Base-by-base conservation (phyloP, 768 basidiomycete species). In the Mycena albidolilacea region DNA sequence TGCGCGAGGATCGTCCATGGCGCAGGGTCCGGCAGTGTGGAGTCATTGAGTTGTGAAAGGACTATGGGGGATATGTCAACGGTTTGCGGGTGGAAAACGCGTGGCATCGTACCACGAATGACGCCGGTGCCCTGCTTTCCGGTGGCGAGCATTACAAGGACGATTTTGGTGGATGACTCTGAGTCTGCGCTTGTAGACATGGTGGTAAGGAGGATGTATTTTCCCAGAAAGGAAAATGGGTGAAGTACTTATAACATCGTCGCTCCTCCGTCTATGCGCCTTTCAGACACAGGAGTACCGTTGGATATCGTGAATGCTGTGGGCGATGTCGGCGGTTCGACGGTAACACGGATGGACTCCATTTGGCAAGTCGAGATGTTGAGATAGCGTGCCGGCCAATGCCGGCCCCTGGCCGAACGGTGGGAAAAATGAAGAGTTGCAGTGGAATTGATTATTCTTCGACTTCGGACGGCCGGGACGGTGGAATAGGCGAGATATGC, bases 1-100 rank as follows among this genome's bases (percentile, higher is more conserved):
- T 72, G 71, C 1, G 71, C 71, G 15, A 72, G 60, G 62, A 72
- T 72, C 21, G 66, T 72, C 66, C 60, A 72, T 17, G 71, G 67
- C 7, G 39, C 19, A 7, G 60, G 43, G 7, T 8, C 17, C 5
- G 54, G 30, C 11, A 23, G 14, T 15, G 59, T 54, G 17, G 66
- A 65, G 21, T 44, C 61, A 55, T 67, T 72, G 35, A 43, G 3
- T 23, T 50, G 23, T 4, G 71, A 61, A 39, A 68, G 66, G 10
- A 67, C 66, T 72, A 55, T 12, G 21, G 44, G 9, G 11, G 30
- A 37, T 9, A n/a, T 9, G 2, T 48, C n/a, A 23, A 57, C 48
- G 12, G n/a, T 4, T 15, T 11, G 3, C 1, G 15, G 10, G 19
- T 37, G 15, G n/a, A 21, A 23, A 21, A 21, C 8, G 6, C 8